Evolutionary conservation across 345 rosid species (phyloP).

Genomic region (Salix purpurea): DNA sequence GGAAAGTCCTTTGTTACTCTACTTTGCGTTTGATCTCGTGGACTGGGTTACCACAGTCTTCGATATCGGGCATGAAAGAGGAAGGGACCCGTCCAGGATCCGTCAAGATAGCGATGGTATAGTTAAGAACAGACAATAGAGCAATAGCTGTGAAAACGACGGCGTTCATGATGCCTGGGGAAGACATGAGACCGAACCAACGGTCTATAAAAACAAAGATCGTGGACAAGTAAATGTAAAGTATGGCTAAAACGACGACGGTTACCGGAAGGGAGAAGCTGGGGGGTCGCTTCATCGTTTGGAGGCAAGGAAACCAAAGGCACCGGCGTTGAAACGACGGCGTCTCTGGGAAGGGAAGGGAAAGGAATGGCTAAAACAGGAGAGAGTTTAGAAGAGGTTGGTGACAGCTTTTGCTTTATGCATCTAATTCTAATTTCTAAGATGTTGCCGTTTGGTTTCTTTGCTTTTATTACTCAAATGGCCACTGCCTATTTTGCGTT

Average conservation of each 20-base stretch:
- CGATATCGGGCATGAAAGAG: slow-evolving; percentile 67
- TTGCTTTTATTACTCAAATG: no score
- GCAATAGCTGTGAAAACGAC: slow-evolving; percentile 62
- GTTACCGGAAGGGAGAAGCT: slow-evolving; percentile 60
- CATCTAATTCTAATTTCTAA: no score
- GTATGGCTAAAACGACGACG: slow-evolving; percentile 60
- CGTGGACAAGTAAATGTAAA: slow-evolving; percentile 62
- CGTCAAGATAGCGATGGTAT: slow-evolving; percentile 51
- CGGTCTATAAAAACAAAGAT: slow-evolving; percentile 78
- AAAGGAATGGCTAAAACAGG: not conserved
- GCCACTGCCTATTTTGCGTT: no score
- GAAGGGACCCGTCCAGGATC: slow-evolving; percentile 89
- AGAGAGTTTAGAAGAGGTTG: not conserved
- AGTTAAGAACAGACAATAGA: slow-evolving; percentile 55
- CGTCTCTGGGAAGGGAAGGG: slow-evolving; percentile 44
- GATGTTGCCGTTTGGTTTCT: no score
- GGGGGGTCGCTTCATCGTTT: slow-evolving; percentile 51
- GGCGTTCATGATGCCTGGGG: slow-evolving; percentile 78
- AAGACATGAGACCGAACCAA: slow-evolving; percentile 80
- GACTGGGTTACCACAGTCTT: slow-evolving; percentile 56
- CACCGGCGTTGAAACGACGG: slow-evolving; percentile 69
- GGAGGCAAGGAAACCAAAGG: slow-evolving; percentile 27
- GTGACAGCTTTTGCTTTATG: no score
- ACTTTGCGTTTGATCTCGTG: slow-evolving; percentile 97
- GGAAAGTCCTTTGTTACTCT: not conserved